phyloP scores from a whole-genome alignment of 164 flowering plant genomes.

The Chimonanthus praecox region DNA sequence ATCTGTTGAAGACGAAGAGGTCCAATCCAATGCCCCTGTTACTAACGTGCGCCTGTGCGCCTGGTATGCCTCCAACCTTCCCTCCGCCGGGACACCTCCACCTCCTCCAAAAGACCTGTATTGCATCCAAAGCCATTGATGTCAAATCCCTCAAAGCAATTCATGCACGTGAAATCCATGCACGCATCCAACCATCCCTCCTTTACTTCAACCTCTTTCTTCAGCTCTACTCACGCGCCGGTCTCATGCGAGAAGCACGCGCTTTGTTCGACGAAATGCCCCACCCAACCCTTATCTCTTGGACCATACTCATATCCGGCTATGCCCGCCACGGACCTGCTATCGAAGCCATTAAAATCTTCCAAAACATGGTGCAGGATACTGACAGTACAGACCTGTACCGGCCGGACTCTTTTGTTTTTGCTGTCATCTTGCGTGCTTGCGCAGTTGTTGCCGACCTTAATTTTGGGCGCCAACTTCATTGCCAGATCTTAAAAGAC shows the following conservation, averaged over 20 bases:
- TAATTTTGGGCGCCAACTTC: constrained; percentile 20
- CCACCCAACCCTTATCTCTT: constrained; percentile 21
- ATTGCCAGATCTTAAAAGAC: constrained; percentile 18
- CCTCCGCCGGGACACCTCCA: constrained; percentile 1
- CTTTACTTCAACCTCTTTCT: constrained; percentile 18
- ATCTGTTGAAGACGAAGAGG: too few relatives aligned
- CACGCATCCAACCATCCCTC: constrained; percentile 1
- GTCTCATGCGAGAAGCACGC: constrained; percentile 25
- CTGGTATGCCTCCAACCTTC: constrained; percentile 4
- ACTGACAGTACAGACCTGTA: background rate
- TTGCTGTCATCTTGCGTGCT: constrained; percentile 21
- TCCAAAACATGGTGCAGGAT: constrained; percentile 15
- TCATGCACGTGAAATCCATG: constrained; percentile 7
- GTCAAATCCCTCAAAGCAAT: constrained; percentile 8
- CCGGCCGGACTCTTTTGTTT: constrained; percentile 27
- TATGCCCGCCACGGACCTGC: constrained; percentile 24
- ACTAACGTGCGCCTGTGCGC: constrained; percentile 11
- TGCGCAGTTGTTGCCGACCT: constrained; percentile 17
- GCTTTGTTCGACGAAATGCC: constrained; percentile 27
- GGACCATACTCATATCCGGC: constrained; percentile 33
- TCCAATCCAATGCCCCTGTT: constrained; percentile 3
- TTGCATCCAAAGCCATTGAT: background rate
- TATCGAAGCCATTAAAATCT: constrained; percentile 15
- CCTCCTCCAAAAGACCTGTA: constrained; percentile 6
- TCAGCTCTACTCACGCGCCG: constrained; percentile 11